Base-by-base conservation (phyloP, 345 rosid species). In the Hibiscus trionum region DNA sequence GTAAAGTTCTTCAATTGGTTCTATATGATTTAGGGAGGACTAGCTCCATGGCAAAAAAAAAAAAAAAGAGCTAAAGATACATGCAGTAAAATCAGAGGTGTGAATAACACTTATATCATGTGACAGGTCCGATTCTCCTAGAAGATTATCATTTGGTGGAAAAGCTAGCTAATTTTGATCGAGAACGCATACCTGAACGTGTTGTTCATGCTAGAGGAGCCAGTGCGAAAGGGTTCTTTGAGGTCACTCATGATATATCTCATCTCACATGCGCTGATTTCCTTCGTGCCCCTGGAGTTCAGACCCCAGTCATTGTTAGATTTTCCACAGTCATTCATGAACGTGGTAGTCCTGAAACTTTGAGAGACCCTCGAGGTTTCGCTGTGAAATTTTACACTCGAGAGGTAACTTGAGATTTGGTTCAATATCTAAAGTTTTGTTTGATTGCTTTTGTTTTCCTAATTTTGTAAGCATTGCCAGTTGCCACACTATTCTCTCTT, bases 191-290 rank as follows among this genome's bases (percentile, higher is more conserved):
- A 75, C 97, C 99, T 33, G 99, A 95, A 82, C 93, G 99, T 71
- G 97, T 95, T n/a, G 99, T 95, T 80, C 97, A 95, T 76, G 99
- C 99, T 39, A 86, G 99, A 79, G 97, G 99, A 70, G 99, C 91
- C 39, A 92, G 99, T 82, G 99, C 97, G 4, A 92, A 95, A 79
- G 99, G 99, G 66, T 95, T 95, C 88, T 95, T 95, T 78, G 97
- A 95, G 86, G 96, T 90, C 75, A 92, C 97, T 31, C 99, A 90
- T 80, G 93, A 92, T 68, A 77, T 95, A 71, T 84, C 97, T 49
- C 58, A 82, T 44, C 87, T 90, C 57, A 77, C 93, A 12, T 92
- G 90, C 75, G 99, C 99, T 76, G 99, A 95, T 84, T 95, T 95
- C 76, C 99, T 95, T 16, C 89, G 98, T 5, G 87, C 90, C 14